These are phyloP conservation scores for Botrytis tulipae DNA, from an alignment of 2,329 filamentous ascomycete species.

Conservation along the genomic window DNA sequence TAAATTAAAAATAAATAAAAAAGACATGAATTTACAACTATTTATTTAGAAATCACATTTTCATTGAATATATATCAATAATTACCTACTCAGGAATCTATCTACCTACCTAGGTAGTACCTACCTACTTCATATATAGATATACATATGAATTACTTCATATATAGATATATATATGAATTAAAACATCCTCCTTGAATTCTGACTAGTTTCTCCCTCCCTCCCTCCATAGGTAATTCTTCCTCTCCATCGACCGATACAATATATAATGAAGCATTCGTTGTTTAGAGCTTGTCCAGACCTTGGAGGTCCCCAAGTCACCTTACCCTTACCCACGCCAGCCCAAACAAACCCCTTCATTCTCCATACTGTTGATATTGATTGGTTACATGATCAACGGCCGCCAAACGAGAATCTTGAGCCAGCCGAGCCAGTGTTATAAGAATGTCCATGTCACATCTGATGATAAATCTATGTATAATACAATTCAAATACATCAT, in stretches of 20 bases:
- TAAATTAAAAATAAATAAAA: too few relatives aligned
- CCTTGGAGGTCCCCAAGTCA: neutral
- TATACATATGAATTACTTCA: neutral
- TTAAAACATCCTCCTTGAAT: neutral
- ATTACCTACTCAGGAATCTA: neutral
- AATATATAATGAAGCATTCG: neutral
- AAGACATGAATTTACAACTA: neutral
- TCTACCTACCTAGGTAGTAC: neutral
- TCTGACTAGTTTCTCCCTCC: neutral
- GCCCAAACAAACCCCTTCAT: neutral
- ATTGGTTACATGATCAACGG: neutral
- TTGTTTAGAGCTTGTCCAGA: neutral
- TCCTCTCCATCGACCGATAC: neutral
- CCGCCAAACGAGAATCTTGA: neutral
- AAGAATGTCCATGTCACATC: neutral
- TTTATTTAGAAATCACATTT: too few relatives aligned
- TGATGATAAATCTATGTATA: neutral
- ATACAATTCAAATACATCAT: neutral
- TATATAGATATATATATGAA: neutral
- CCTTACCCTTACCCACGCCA: neutral
- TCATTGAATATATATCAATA: neutral
- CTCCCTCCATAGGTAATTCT: neutral
- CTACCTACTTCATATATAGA: too few relatives aligned
- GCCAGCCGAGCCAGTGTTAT: neutral
- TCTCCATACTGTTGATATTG: neutral